Percentiles rank a stretch among this genome's conserved stretches.
Conservation (phyloP, 768 basidiomycete genomes). For the Tulasnella sp. region DNA sequence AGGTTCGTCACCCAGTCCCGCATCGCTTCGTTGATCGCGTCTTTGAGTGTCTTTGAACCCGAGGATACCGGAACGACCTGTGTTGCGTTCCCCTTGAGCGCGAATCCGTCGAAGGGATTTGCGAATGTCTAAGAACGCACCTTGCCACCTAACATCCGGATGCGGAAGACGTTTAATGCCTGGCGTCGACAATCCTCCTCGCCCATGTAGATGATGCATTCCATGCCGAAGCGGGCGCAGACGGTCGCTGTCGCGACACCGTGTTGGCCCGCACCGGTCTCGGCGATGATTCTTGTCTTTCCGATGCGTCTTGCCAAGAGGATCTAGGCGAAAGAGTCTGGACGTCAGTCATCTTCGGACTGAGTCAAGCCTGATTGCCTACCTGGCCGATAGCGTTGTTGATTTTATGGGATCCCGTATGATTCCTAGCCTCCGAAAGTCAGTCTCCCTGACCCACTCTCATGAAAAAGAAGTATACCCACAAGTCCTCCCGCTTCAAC, state of each 20-base stretch:
- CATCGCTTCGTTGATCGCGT: conserved; percentile 97
- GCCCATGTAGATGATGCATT: conserved; percentile 97
- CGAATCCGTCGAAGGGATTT: not conserved
- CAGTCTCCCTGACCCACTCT: conserved; percentile 3
- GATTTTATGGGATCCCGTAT: conserved; percentile 98
- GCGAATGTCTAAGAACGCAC: conserved; percentile 35
- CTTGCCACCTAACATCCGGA: conserved; percentile 93
- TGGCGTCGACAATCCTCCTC: conserved; percentile 94
- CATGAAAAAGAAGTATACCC: conserved; percentile 25
- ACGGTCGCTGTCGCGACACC: conserved; percentile 98
- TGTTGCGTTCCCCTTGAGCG: not conserved
- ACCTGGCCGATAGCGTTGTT: conserved; percentile 98
- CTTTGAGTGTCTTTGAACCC: conserved; percentile 91
- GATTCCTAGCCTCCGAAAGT: conserved; percentile 72
- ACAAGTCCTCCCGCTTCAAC: conserved; percentile 94
- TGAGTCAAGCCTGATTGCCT: too few relatives aligned
- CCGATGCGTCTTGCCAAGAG: conserved; percentile 87
- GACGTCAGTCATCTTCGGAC: too few relatives aligned
- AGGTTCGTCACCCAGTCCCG: conserved; percentile 98
- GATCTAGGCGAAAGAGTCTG: conserved; percentile 45
- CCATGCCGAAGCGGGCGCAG: conserved; percentile 90
- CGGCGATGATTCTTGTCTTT: conserved; percentile 95
- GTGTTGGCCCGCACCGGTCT: conserved; percentile 98
- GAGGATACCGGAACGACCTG: conserved; percentile 90
- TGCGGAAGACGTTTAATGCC: conserved; percentile 95